Evolutionary conservation across 2,329 filamentous ascomycete genomes (phyloP).

Genomic region (Diaporthe sp.): DNA sequence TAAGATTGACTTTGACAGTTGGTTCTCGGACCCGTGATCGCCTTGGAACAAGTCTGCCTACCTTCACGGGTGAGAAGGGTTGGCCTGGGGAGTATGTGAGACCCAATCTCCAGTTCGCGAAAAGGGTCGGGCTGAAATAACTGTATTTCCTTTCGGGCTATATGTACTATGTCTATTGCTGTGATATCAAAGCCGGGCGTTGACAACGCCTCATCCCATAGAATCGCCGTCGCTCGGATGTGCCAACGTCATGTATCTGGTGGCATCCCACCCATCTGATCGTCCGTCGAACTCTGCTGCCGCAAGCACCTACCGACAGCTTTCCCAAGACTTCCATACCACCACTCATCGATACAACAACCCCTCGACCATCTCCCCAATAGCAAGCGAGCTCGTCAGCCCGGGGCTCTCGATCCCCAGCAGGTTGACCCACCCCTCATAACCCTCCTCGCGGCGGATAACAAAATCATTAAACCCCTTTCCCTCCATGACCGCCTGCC

Average conservation of each 20-base stretch:
- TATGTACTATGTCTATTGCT: neutral
- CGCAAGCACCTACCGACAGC: neutral
- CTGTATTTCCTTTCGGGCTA: neutral
- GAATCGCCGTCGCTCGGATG: neutral
- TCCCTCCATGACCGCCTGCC: slow-evolving; percentile 70
- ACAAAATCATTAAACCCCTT: slow-evolving; percentile 87
- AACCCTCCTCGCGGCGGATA: slow-evolving; percentile 82
- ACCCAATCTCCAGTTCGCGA: neutral
- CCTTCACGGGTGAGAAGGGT: neutral
- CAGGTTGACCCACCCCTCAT: slow-evolving; percentile 87
- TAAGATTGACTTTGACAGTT: neutral
- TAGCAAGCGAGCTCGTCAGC: slow-evolving; percentile 87
- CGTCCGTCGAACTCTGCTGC: neutral
- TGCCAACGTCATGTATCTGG: neutral
- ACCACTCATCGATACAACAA: slow-evolving; percentile 57
- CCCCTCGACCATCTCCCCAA: slow-evolving; percentile 79
- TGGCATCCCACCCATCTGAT: neutral
- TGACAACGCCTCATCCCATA: neutral
- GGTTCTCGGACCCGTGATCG: no score
- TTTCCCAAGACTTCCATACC: neutral
- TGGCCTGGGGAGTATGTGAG: neutral
- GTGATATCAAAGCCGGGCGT: neutral
- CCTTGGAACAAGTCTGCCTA: neutral
- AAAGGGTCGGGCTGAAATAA: neutral
- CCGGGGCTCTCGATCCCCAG: slow-evolving; percentile 95